Conservation (phyloP, 768 basidiomycete genomes). For the Amanita polypyramis region DNA sequence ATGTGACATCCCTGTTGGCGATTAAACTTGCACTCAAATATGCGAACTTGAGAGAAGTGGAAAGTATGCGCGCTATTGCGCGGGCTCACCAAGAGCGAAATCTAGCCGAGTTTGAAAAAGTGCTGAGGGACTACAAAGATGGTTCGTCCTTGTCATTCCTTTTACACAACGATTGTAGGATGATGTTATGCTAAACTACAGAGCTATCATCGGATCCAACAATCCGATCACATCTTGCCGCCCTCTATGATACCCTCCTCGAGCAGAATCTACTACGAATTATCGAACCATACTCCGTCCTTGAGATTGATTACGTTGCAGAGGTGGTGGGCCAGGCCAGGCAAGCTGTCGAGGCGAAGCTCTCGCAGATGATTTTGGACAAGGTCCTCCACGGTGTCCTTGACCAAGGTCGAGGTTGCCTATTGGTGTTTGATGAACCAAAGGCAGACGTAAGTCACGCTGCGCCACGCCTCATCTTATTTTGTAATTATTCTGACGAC, state of each 20-base stretch:
- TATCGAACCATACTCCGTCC: slow-evolving; percentile 90
- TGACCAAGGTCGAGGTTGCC: slow-evolving; percentile 90
- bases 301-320: slow-evolving; percentile 88
- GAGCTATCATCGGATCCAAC: slow-evolving; percentile 94
- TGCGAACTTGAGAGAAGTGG: slow-evolving; percentile 78
- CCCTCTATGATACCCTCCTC: slow-evolving; percentile 90
- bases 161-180: neutral
- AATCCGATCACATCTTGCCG: slow-evolving; percentile 88
- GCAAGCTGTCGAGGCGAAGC: slow-evolving; percentile 86
- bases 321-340: slow-evolving; percentile 78
- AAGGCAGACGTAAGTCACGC: slow-evolving; percentile 64
- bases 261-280: slow-evolving; percentile 94
- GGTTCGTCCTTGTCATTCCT: slow-evolving; percentile 29
- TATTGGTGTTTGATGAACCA: slow-evolving; percentile 83
- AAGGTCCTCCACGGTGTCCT: slow-evolving; percentile 90
- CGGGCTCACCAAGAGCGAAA: slow-evolving; percentile 89
- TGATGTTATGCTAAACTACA: slow-evolving; percentile 17
- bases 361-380: slow-evolving; percentile 98
- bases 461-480: slow-evolving; percentile 2
- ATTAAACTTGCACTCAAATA: slow-evolving; percentile 87
- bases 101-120: slow-evolving; percentile 81
- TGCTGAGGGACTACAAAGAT: slow-evolving; percentile 75
- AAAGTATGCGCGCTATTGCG: slow-evolving; percentile 93
- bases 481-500: neutral
- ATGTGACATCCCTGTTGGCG: slow-evolving; percentile 76